phyloP scores from a whole-genome alignment of 164 flowering plant genomes.

The Liriodendron chinense region DNA sequence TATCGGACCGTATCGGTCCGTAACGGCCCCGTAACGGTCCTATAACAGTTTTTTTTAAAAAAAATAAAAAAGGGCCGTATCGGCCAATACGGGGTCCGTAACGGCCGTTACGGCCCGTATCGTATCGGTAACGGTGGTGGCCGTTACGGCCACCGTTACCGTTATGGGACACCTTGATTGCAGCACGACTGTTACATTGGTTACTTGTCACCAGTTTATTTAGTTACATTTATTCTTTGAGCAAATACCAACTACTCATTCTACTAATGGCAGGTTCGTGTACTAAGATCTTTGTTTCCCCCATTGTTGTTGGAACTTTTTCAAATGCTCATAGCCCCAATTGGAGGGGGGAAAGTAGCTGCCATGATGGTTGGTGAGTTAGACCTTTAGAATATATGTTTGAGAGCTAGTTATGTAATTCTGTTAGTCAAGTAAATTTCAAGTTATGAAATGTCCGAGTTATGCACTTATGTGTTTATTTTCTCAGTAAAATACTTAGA shows the following conservation, averaged over 20 bases:
- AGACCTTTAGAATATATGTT: not conserved
- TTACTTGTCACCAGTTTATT: not conserved
- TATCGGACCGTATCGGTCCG: too few relatives aligned
- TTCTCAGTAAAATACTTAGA: not conserved
- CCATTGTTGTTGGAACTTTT: constrained; percentile 62
- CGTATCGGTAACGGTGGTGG: too few relatives aligned
- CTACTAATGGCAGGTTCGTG: constrained; percentile 51
- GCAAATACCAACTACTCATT: not conserved
- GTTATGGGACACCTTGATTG: too few relatives aligned
- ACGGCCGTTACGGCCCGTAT: too few relatives aligned
- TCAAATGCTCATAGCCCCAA: constrained; percentile 63
- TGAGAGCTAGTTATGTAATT: not conserved
- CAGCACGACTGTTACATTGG: not conserved
- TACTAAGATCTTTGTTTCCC: constrained; percentile 78
- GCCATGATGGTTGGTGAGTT: constrained; percentile 87
- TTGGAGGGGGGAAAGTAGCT: constrained; percentile 73
- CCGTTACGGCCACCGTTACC: too few relatives aligned
- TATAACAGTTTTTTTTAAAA: too few relatives aligned
- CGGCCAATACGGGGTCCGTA: too few relatives aligned
- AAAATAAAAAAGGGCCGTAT: too few relatives aligned
- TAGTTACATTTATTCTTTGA: not conserved
- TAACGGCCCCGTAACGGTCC: too few relatives aligned
- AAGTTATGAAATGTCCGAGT: not conserved
- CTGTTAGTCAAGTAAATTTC: not conserved
- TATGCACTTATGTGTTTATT: not conserved